Evolutionary conservation across 2,329 filamentous ascomycete species (phyloP).

Genomic region (Onygena corvina): DNA sequence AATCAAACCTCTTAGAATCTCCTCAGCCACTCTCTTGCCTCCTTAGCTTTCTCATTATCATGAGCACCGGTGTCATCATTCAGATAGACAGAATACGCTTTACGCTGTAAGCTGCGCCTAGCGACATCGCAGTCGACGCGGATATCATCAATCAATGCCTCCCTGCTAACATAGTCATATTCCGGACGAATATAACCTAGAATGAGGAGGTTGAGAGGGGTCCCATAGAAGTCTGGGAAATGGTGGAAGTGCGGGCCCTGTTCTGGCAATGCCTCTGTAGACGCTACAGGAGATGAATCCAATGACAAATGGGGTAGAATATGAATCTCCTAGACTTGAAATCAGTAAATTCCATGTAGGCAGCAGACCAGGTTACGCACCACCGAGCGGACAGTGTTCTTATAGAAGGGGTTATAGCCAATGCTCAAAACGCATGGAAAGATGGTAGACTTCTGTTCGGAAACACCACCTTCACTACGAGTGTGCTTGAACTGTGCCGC

Average conservation of each 20-base stretch:
- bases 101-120: slow-evolving; percentile 55
- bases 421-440: slow-evolving; percentile 89
- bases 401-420: slow-evolving; percentile 96
- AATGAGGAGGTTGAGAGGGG: slow-evolving; percentile 65
- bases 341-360: background rate
- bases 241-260: slow-evolving; percentile 29
- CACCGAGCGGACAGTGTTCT: slow-evolving; percentile 73
- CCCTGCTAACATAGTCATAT: slow-evolving; percentile 71
- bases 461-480: slow-evolving; percentile 5
- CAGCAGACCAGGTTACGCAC: slow-evolving; percentile 26
- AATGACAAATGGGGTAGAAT: slow-evolving; percentile 60
- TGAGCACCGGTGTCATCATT: slow-evolving; percentile 22
- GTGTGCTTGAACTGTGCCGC: slow-evolving; percentile 27
- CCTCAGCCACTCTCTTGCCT: slow-evolving; percentile 27
- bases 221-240: slow-evolving; percentile 68
- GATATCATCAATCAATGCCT: slow-evolving; percentile 80
- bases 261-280: slow-evolving; percentile 5
- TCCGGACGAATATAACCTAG: slow-evolving; percentile 83
- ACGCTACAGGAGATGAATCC: slow-evolving; percentile 22
- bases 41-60: slow-evolving; percentile 21
- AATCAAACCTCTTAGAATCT: no score
- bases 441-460: slow-evolving; percentile 30
- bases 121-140: slow-evolving; percentile 77
- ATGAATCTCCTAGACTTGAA: slow-evolving; percentile 55
- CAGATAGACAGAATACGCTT: slow-evolving; percentile 43